phyloP scores from a whole-genome alignment of 306 rosid species.

The Fragaria iinumae region DNA sequence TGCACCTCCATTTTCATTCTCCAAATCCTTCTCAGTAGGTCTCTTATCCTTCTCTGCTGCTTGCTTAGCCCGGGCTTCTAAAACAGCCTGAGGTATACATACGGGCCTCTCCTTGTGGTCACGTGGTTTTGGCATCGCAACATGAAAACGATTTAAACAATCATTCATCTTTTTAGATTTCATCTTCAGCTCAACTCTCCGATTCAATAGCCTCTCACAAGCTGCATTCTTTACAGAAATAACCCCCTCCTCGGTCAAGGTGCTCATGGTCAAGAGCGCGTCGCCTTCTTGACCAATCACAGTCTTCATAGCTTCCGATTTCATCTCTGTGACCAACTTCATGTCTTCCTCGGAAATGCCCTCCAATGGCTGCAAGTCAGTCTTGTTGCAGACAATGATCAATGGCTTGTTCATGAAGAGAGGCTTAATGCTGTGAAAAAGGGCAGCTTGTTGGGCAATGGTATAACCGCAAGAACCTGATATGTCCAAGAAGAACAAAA shows the following conservation, averaged over 20 bases:
- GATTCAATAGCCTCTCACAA: constrained; percentile 30
- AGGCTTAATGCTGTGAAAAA: constrained; percentile 71
- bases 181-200: constrained; percentile 85
- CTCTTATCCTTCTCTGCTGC: constrained; percentile 62
- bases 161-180: constrained; percentile 76
- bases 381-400: constrained; percentile 60
- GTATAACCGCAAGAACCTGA: constrained; percentile 91
- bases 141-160: constrained; percentile 79
- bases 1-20: constrained; percentile 89
- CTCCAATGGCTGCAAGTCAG: constrained; percentile 81
- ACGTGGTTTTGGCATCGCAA: constrained; percentile 78
- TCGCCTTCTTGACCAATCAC: constrained; percentile 74
- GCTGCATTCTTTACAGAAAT: constrained; percentile 33
- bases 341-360: constrained; percentile 73
- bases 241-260: constrained; percentile 83
- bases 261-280: constrained; percentile 73
- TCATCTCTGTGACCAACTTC: constrained; percentile 78
- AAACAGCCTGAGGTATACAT: constrained; percentile 69
- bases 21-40: constrained; percentile 73
- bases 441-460: constrained; percentile 87
- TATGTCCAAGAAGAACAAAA: constrained; percentile 82
- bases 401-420: constrained; percentile 45
- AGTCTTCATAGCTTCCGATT: constrained; percentile 82
- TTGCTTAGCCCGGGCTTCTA: constrained; percentile 67
- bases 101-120: constrained; percentile 76